Conservation (phyloP, 805 yeast species). For the Candida germanica region DNA sequence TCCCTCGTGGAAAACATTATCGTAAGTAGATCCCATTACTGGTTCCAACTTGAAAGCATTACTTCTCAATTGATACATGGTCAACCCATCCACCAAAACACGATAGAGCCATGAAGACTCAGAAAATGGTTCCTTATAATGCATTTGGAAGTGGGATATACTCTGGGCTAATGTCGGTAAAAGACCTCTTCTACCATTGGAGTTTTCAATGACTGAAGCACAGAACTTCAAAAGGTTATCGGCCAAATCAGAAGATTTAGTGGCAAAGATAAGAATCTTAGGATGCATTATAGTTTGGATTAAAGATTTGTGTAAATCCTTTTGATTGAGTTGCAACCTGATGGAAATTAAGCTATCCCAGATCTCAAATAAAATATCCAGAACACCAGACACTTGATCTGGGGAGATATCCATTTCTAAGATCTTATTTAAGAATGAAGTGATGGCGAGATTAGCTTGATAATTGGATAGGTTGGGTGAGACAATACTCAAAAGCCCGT, state of each 20-base stretch:
- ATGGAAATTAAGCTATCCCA: slow-evolving; percentile 61
- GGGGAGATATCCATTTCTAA: slow-evolving; percentile 13
- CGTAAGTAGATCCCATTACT: slow-evolving; percentile 52
- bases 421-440: slow-evolving; percentile 15
- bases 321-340: slow-evolving; percentile 63
- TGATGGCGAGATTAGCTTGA: slow-evolving; percentile 24
- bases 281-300: slow-evolving; percentile 50
- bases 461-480: slow-evolving; percentile 16
- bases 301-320: slow-evolving; percentile 55
- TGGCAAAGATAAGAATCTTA: slow-evolving; percentile 36
- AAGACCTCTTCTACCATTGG: slow-evolving; percentile 65
- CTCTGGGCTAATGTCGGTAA: slow-evolving; percentile 55
- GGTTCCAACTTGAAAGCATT: slow-evolving; percentile 60
- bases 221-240: slow-evolving; percentile 33
- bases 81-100: slow-evolving; percentile 44
- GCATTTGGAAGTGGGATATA: slow-evolving; percentile 44
- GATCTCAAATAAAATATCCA: slow-evolving; percentile 37
- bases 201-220: slow-evolving; percentile 41
- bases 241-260: slow-evolving; percentile 23
- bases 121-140: slow-evolving; percentile 32
- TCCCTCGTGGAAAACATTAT: slow-evolving; percentile 33
- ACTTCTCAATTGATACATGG: slow-evolving; percentile 51
- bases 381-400: slow-evolving; percentile 14
- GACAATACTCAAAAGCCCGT: slow-evolving; percentile 4
- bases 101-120: slow-evolving; percentile 48